Evolutionary conservation across 306 rosid genomes (phyloP), one percentile per base, ranked within the genome.

Genomic region (Glycine tomentella): DNA sequence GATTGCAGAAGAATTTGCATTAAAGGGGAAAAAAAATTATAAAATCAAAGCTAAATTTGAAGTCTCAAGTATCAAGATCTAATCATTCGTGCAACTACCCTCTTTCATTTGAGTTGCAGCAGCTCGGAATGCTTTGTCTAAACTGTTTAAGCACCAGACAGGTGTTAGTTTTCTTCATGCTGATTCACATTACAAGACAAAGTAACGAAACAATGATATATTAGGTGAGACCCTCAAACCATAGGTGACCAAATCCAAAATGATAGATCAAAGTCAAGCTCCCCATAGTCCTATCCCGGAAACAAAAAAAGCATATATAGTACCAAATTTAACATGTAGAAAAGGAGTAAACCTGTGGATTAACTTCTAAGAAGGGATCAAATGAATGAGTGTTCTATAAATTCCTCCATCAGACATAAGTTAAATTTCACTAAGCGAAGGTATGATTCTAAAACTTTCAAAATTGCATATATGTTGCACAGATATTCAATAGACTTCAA

Each of bases 231-330:
- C 61, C 59, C 20, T 17, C 9, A 17, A 17, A 17, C 34, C 12
- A 57, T 16, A 57, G 12, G 64, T 16, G 5, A 17, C 12, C 36
- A 16, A 57, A 57, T 3, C 34, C 5, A 8, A 17, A 55, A 15
- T 55, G 9, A 55, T 55, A 55, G 20, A 46, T 69, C 40, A 46
- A 69, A 45, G 17, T 68, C 9, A 68, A 44, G 53, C 56, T 68
- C 9, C 74, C 42, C 31, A 25, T 25, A 25, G 31, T 25, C 31
- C 31, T 25, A 25, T 25, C 31, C 31, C 1, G 31, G 1, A 25
- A 25, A 25, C 51, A 66, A 15, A 42, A 46, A 46, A 2, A 31
- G 38, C 55, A 17, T 15, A 69, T 2, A 45, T 9, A 20, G 46
- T 9, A 46, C 11, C 56, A 51, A 69, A 9, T 10, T 17, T 14